Evolutionary conservation across 169 alveolate species (phyloP), one percentile per base, ranked within the genome.

Genomic region (Babesia bigemina): DNA sequence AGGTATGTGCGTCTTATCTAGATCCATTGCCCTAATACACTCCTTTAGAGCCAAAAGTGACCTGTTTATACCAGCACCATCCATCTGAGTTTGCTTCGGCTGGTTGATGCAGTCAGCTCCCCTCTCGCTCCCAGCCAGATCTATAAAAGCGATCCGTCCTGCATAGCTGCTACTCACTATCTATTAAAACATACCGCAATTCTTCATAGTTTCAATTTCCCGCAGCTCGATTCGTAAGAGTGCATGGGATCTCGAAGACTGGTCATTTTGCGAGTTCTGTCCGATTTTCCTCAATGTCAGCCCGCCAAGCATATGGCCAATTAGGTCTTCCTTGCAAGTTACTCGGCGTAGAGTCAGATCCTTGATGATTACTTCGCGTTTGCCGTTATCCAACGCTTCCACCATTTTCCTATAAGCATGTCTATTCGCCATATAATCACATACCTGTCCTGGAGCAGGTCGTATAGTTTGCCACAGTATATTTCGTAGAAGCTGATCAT

Each of bases 61-160:
- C 81, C 98, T 93, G 90, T 98, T 98, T 63, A 98, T 98, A 79
- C 98, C 99, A 13, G 99, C 99, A 8, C 99, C 99, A 71, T 98
- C 99, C 61, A 95, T 88, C 79, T 93, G 96, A 26, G 99, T 97
- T 87, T 96, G 96, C 77, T 96, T 95, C 74, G 95, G 93, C 60
- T 95, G 95, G 82, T 96, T 98, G 48, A 96, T 90, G 17, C 99
- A 96, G 84, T 98, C 99, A 2, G 99, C 99, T 0, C 99, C 99
- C 71, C 99, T 93, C 93, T 98, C 99, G 72, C 98, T 94, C 19
- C 99, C 99, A 8, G 99, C 99, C 70, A 98, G 86, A 84, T 98
- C 99, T 19, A 98, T 96, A 73, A 98, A 97, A 50, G 97, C 95
- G 75, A 98, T 91, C 77, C 96, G 94, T 13, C 99, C 98, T 85